phyloP scores from a whole-genome alignment of 306 rosid genomes.

The Rosa chinensis region DNA sequence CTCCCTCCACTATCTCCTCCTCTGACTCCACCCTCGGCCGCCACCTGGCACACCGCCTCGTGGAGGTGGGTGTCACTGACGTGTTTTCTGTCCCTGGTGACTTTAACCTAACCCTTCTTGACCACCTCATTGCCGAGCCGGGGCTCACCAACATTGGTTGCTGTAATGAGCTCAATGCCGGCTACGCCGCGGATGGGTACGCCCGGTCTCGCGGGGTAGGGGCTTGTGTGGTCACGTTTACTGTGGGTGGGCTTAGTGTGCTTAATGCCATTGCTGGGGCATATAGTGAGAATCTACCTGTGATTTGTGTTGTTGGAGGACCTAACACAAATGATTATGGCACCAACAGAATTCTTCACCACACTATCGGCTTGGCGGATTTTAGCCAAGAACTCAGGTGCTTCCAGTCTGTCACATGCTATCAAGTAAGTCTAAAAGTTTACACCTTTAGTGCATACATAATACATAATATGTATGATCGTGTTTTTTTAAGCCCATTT shows the following conservation, averaged over 20 bases:
- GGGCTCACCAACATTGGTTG: constrained; percentile 43
- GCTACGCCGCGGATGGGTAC: constrained; percentile 50
- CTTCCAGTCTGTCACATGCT: constrained; percentile 52
- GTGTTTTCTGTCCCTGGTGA: constrained; percentile 50
- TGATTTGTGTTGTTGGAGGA: constrained; percentile 51
- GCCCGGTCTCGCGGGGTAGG: constrained; percentile 44
- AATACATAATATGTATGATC: neutral
- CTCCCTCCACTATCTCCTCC: constrained; percentile 6
- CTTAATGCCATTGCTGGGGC: constrained; percentile 57
- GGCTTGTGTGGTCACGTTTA: constrained; percentile 47
- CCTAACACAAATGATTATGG: constrained; percentile 52
- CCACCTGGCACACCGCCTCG: constrained; percentile 47
- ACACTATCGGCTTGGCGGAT: constrained; percentile 50
- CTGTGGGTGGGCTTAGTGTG: constrained; percentile 52
- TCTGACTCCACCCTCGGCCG: constrained; percentile 39
- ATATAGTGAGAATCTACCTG: constrained; percentile 51
- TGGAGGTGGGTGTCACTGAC: constrained; percentile 38
- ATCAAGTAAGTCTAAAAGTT: constrained; percentile 28
- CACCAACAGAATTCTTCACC: constrained; percentile 48
- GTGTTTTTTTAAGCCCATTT: neutral
- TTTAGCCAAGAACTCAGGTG: constrained; percentile 48
- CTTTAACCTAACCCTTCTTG: constrained; percentile 48
- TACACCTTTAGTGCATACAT: neutral
- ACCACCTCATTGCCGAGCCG: constrained; percentile 48
- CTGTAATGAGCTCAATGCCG: constrained; percentile 58